Percentiles rank a stretch among this genome's conserved stretches.
phyloP scores from a whole-genome alignment of 108 stramenopile genomes.

The Skeletonema marinoi region DNA sequence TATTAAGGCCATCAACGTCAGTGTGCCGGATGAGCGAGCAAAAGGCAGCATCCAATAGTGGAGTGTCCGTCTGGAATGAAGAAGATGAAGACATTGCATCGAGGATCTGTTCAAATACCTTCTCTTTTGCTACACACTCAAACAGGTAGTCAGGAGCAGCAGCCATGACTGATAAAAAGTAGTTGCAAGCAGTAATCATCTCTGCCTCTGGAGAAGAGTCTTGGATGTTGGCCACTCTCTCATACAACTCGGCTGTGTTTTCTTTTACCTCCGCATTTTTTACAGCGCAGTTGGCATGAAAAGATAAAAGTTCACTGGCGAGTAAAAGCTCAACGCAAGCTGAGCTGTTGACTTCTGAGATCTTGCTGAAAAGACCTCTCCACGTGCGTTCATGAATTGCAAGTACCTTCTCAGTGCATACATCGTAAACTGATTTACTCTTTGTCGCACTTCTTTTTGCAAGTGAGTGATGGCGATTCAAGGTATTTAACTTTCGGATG shows the following conservation, averaged over 20 bases:
- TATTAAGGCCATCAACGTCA: slow-evolving; percentile 12
- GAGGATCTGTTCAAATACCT: slow-evolving; percentile 19
- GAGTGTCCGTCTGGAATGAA: neutral
- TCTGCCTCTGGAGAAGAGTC: slow-evolving; percentile 5
- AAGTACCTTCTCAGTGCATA: slow-evolving; percentile 13
- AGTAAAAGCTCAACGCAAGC: slow-evolving; percentile 16
- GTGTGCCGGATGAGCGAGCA: slow-evolving; percentile 36
- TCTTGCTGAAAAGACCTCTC: slow-evolving; percentile 5
- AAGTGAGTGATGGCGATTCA: slow-evolving; percentile 22
- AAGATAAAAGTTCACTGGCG: slow-evolving; percentile 31
- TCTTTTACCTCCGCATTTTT: neutral
- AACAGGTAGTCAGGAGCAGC: slow-evolving; percentile 7
- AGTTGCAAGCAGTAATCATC: slow-evolving; percentile 19
- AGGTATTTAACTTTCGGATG: slow-evolving; percentile 27
- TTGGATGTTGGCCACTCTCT: neutral
- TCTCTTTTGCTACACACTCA: slow-evolving; percentile 6
- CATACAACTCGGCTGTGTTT: slow-evolving; percentile 12
- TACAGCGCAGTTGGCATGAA: slow-evolving; percentile 11
- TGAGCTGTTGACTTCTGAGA: slow-evolving; percentile 6
- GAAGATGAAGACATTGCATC: slow-evolving; percentile 6
- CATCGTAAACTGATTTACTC: slow-evolving; percentile 7
- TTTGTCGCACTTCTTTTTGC: slow-evolving; percentile 14
- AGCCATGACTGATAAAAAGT: slow-evolving; percentile 36
- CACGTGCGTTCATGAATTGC: slow-evolving; percentile 10
- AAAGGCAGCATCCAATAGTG: slow-evolving; percentile 39